Percentiles rank a stretch among this genome's conserved stretches.
Evolutionary conservation across 1,139 yeast genomes (phyloP).

Genomic region (Kodamaea alishanica): DNA sequence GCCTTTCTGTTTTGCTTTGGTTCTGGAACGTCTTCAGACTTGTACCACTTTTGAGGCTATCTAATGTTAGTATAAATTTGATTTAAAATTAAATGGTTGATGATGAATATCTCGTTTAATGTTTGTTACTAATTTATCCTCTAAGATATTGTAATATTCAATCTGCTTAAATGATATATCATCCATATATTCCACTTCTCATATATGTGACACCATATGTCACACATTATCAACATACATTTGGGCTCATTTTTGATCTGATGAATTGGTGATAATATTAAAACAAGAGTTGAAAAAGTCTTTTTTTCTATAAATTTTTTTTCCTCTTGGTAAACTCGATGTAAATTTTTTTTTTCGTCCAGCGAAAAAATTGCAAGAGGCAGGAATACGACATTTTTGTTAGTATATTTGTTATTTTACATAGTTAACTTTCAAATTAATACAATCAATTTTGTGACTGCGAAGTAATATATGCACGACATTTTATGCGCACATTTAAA

Average conservation of each 20-base stretch:
- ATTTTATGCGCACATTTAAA: no score
- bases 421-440: no score
- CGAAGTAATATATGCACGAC: no score
- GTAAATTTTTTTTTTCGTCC: not conserved
- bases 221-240: constrained; percentile 21
- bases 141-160: no score
- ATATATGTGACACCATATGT: no score
- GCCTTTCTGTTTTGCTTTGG: constrained; percentile 87
- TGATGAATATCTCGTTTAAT: constrained; percentile 2
- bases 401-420: constrained; percentile 1
- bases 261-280: constrained; percentile 22
- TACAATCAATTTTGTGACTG: no score
- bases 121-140: no score
- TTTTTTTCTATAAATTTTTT: constrained; percentile 16
- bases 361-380: not conserved
- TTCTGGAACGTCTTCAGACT: constrained; percentile 89
- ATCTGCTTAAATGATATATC: no score
- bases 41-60: constrained; percentile 93
- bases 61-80: constrained; percentile 32
- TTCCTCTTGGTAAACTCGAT: constrained; percentile 2
- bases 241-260: constrained; percentile 33
- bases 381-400: constrained; percentile 3
- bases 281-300: constrained; percentile 16
- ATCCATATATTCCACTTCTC: no score
- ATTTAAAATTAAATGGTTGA: not conserved